Percentiles rank a stretch among this genome's conserved stretches.
These are phyloP conservation scores for Polygonum maritimum DNA, from an alignment of 148 eudicot genomes.

Conservation along the genomic window DNA sequence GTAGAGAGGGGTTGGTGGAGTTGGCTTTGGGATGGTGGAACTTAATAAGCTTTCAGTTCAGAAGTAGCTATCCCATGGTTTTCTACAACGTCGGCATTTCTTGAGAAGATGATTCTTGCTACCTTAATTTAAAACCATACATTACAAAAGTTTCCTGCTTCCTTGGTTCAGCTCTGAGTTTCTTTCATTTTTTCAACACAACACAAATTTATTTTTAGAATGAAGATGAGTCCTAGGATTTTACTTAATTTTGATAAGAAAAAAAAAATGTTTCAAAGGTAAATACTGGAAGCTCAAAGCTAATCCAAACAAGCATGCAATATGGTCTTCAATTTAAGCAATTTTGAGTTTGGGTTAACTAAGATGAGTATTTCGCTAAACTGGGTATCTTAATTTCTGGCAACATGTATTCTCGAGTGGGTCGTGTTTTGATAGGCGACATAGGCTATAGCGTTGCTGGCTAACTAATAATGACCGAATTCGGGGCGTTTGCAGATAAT, in stretches of 20 bases:
- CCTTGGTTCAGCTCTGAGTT: too few relatives aligned
- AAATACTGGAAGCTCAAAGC: too few relatives aligned
- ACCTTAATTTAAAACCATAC: neutral
- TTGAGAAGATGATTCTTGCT: neutral
- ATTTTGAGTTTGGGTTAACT: neutral
- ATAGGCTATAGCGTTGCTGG: neutral
- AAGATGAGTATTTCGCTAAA: neutral
- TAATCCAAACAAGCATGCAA: too few relatives aligned
- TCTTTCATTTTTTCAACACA: neutral
- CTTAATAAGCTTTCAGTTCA: neutral
- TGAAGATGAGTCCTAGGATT: too few relatives aligned
- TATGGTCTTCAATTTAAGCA: too few relatives aligned
- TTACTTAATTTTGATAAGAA: too few relatives aligned
- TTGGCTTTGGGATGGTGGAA: neutral
- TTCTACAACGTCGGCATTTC: neutral
- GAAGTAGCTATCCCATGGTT: neutral
- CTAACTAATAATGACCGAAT: neutral
- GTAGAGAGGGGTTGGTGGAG: neutral
- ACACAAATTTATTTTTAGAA: too few relatives aligned
- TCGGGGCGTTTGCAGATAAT: conserved; percentile 44
- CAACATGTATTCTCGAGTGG: neutral
- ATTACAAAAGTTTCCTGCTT: neutral
- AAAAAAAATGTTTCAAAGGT: too few relatives aligned
- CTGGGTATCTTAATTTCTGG: neutral
- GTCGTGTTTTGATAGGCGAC: conserved; percentile 1